Conservation (phyloP, 2,329 filamentous ascomycete species). For the Cytospora paraplurivora region DNA sequence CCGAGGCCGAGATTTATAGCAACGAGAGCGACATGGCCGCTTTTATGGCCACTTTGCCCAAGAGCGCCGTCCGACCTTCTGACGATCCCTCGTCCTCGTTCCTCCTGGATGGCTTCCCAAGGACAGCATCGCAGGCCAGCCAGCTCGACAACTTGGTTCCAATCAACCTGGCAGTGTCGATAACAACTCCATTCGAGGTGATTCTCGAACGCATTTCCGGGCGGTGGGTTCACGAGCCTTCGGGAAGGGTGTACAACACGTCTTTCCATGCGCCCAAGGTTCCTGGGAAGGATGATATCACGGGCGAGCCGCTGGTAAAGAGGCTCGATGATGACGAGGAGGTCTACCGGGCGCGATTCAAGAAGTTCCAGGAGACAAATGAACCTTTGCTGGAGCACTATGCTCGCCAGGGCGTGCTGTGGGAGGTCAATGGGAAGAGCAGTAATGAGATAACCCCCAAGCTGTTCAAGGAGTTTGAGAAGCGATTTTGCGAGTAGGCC, state of each 20-base stretch:
- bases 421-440: slow-evolving; percentile 83
- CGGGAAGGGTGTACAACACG: slow-evolving; percentile 93
- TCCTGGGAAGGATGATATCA: slow-evolving; percentile 82
- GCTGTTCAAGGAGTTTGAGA: slow-evolving; percentile 79
- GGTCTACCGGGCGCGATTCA: slow-evolving; percentile 78
- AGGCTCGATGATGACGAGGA: slow-evolving; percentile 84
- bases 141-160: slow-evolving; percentile 80
- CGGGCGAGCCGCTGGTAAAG: slow-evolving; percentile 81
- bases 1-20: slow-evolving; percentile 33
- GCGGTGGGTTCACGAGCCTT: slow-evolving; percentile 90
- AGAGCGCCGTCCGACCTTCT: slow-evolving; percentile 50
- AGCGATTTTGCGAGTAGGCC: slow-evolving; percentile 60
- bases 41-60: slow-evolving; percentile 45
- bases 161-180: slow-evolving; percentile 90
- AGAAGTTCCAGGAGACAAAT: slow-evolving; percentile 86
- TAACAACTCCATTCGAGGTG: slow-evolving; percentile 82
- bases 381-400: slow-evolving; percentile 87
- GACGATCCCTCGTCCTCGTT: slow-evolving; percentile 82
- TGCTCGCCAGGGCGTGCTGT: slow-evolving; percentile 77
- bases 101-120: slow-evolving; percentile 93
- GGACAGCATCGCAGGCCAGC: slow-evolving; percentile 77
- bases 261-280: slow-evolving; percentile 86
- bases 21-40: slow-evolving; percentile 42
- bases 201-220: slow-evolving; percentile 88
- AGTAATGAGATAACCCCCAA: slow-evolving; percentile 96